These are phyloP conservation scores for Colletotrichum lentis DNA, from an alignment of 2,329 filamentous ascomycete genomes.

Conservation along the genomic window DNA sequence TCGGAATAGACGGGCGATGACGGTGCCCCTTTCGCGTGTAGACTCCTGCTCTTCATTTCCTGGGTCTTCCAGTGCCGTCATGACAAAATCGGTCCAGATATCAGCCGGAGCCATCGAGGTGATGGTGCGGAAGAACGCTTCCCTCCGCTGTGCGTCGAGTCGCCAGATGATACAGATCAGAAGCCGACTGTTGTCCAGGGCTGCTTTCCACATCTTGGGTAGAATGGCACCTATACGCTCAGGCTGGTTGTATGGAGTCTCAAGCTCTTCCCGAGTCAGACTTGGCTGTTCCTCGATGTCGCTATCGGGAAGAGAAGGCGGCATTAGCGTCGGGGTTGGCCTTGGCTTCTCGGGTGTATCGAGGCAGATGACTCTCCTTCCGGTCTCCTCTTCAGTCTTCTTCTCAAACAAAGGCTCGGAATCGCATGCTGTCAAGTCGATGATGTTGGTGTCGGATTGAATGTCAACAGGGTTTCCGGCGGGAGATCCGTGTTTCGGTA, in stretches of 20 bases:
- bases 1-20: slow-evolving; percentile 33
- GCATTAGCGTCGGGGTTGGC: not conserved
- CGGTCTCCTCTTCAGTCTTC: no score
- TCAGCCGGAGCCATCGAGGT: slow-evolving; percentile 26
- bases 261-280: slow-evolving; percentile 11
- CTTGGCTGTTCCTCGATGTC: not conserved
- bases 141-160: slow-evolving; percentile 39
- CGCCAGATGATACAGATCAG: slow-evolving; percentile 44
- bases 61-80: slow-evolving; percentile 34
- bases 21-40: not conserved
- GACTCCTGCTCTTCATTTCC: not conserved
- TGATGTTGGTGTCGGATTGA: slow-evolving; percentile 6
- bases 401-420: slow-evolving; percentile 17
- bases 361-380: slow-evolving; percentile 18
- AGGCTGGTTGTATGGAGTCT: slow-evolving; percentile 32
- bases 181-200: slow-evolving; percentile 41
- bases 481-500: not conserved
- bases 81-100: slow-evolving; percentile 45
- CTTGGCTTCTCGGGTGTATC: slow-evolving; percentile 24
- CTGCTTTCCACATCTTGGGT: slow-evolving; percentile 39
- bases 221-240: slow-evolving; percentile 29
- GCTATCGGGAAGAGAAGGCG: slow-evolving; percentile 1
- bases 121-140: slow-evolving; percentile 42
- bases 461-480: not conserved
- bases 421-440: slow-evolving; percentile 34